phyloP scores from a whole-genome alignment of 257 asterid species.

The Hygrophila difformis region DNA sequence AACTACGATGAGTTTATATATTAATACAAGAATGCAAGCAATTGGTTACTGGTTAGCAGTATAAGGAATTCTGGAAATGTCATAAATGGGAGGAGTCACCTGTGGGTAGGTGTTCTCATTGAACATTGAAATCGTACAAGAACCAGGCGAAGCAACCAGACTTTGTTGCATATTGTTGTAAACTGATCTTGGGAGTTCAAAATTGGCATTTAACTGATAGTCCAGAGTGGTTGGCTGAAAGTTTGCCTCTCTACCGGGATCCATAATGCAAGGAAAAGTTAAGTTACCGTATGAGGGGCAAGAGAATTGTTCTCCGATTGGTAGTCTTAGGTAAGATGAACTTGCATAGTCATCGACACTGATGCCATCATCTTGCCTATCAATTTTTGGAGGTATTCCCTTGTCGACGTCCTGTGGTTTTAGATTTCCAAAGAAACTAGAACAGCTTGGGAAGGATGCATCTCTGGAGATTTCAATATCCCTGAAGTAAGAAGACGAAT shows the following conservation, averaged over 20 bases:
- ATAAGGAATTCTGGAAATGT: background rate
- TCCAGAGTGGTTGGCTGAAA: slow-evolving; percentile 37
- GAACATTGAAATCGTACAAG: slow-evolving; percentile 36
- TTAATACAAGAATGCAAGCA: background rate
- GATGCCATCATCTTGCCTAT: slow-evolving; percentile 35
- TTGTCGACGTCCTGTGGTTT: slow-evolving; percentile 36
- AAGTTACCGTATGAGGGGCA: slow-evolving; percentile 34
- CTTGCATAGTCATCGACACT: slow-evolving; percentile 48
- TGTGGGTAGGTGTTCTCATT: slow-evolving; percentile 45
- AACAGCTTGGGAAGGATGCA: slow-evolving; percentile 35
- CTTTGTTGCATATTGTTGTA: slow-evolving; percentile 29
- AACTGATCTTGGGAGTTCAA: slow-evolving; percentile 45
- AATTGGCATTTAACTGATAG: slow-evolving; percentile 45
- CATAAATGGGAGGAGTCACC: slow-evolving; percentile 22
- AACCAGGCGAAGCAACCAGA: slow-evolving; percentile 35
- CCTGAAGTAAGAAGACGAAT: slow-evolving; percentile 17
- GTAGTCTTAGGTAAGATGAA: slow-evolving; percentile 40
- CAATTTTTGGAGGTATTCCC: slow-evolving; percentile 31
- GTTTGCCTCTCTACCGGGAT: slow-evolving; percentile 32
- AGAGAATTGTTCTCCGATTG: slow-evolving; percentile 38
- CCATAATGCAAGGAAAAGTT: slow-evolving; percentile 41
- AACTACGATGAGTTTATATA: background rate
- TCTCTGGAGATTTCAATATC: slow-evolving; percentile 43
- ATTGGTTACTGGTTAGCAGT: too few relatives aligned
- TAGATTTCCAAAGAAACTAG: slow-evolving; percentile 32